Base-by-base conservation (phyloP, 345 rosid species). In the Gossypium turneri region DNA sequence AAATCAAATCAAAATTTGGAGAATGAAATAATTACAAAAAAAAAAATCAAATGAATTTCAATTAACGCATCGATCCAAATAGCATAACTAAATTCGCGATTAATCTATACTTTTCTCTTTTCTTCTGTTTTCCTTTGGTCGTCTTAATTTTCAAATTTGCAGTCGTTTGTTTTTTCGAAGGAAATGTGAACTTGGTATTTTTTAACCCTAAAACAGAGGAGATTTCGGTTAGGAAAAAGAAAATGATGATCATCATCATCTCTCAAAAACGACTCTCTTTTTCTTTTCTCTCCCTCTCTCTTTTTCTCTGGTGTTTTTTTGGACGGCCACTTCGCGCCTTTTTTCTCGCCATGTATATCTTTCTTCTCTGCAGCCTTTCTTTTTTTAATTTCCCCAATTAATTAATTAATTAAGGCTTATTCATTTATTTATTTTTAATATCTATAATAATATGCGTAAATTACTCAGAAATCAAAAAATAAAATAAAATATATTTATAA, bases 311-410 rank as follows among this genome's bases (percentile, higher is more conserved):
- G 77, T 73, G 83, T 53, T 74, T 73, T 82, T 81, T 20, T 70
- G 86, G 93, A 83, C 93, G 88, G 87, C 88, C 87, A 70, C 87
- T 77, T 89, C 90, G 88, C 93, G 93, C 97, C 94, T 88, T 83
- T 84, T 86, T 88, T 85, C 88, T 88, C 94, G 89, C 86, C 84
- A 86, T 83, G 81, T 78, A 62, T n/a, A 19, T 73, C 82, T 81
- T 84, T 73, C 73, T 77, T 75, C 41, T 34, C 41, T 44, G 53
- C 75, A 65, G 52, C 48, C 53, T 44, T 66, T 66, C 0, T 20
- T 43, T 19, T 44, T 20, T 3, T 2, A 34, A 34, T 34, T 34
- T 34, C 41, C 41, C 7, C 41, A 34, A 34, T 5, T 34, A 34
- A 34, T 34, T 34, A 34, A 34, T 34, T 34, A 34, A 34, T 34